phyloP scores from a whole-genome alignment of 2,329 filamentous ascomycete genomes.

The Pyrenophora seminiperda region DNA sequence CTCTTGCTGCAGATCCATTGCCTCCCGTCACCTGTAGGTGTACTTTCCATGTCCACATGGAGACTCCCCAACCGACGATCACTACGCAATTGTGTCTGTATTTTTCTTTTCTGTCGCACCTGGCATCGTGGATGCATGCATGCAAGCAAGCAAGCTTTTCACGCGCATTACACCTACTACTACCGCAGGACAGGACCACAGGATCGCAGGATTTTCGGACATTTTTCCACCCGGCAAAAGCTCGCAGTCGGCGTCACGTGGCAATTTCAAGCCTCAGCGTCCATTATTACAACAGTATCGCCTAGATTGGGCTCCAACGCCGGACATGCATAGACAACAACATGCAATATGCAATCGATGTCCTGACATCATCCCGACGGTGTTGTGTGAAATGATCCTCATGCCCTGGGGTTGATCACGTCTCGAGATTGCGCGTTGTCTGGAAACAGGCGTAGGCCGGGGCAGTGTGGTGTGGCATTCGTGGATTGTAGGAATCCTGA shows the following conservation, averaged over 20 bases:
- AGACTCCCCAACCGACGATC: slow-evolving; percentile 30
- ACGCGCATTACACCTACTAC: not conserved
- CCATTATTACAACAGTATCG: no score
- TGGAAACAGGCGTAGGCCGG: not conserved
- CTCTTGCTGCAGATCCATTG: slow-evolving; percentile 6
- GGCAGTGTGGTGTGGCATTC: slow-evolving; percentile 2
- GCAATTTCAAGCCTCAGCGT: no score
- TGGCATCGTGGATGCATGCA: slow-evolving; percentile 9
- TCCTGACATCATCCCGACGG: no score
- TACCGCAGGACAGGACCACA: no score
- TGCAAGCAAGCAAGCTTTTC: slow-evolving; percentile 4
- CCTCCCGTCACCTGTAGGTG: slow-evolving; percentile 8
- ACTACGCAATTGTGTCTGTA: slow-evolving; percentile 18
- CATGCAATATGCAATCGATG: no score
- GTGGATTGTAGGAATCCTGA: slow-evolving; percentile 3
- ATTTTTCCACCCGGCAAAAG: not conserved
- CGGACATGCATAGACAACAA: no score
- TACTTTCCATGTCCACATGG: slow-evolving; percentile 20
- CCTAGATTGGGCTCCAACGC: no score
- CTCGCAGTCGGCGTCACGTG: no score
- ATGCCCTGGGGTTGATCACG: no score
- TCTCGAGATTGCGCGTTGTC: slow-evolving; percentile 1
- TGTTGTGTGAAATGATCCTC: no score
- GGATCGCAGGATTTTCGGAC: not conserved
- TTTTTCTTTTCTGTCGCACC: slow-evolving; percentile 17